Base-by-base conservation (phyloP, 352 stramenopile species). In the Pythium graminicola region DNA sequence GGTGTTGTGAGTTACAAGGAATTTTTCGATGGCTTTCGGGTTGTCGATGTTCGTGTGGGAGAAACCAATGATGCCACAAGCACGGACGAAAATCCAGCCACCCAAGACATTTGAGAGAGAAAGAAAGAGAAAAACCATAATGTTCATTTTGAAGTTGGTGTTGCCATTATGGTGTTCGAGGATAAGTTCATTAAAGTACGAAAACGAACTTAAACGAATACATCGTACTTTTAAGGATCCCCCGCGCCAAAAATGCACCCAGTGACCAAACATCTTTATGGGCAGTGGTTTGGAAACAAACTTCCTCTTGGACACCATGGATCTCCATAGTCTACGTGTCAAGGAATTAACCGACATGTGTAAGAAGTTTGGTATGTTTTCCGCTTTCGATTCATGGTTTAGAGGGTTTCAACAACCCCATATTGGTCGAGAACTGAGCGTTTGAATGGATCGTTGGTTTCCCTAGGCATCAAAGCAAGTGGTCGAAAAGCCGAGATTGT, bases 1-100 rank as follows among this genome's bases (percentile, higher is more conserved):
- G 90, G 90, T 35, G 86, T 81, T 26, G 84, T 97, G 56, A 92
- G 82, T 67, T 97, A 97, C 78, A 92, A 95, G 64, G 89, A 97
- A 63, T 97, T 97, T 64, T 89, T 97, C 35, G 74, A 94, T 39
- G 88, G 88, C 48, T 97, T 97, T 68, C 72, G 80, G 40, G 72
- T 97, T 40, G 81, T 95, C 28, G 77, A 91, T 43, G 77, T 91
- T 45, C 77, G 70, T 13, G 47, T 90, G 20, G 64, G 62, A 20
- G 47, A 56, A 9, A 41, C 28, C 39, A 32, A 22, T 10, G 48
- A 57, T 8, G 44, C 51, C 19, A n/a, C 35, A 24, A 54, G 23
- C 40, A 51, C 29, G 6, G 45, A 46, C 52, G 38, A 19, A 8
- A 31, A 33, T 40, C 14, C 31, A 14, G 31, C 31, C 8, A 45